These are phyloP conservation scores for Alternaria brassicicola DNA, from an alignment of 2,329 filamentous ascomycete genomes.

Conservation along the genomic window DNA sequence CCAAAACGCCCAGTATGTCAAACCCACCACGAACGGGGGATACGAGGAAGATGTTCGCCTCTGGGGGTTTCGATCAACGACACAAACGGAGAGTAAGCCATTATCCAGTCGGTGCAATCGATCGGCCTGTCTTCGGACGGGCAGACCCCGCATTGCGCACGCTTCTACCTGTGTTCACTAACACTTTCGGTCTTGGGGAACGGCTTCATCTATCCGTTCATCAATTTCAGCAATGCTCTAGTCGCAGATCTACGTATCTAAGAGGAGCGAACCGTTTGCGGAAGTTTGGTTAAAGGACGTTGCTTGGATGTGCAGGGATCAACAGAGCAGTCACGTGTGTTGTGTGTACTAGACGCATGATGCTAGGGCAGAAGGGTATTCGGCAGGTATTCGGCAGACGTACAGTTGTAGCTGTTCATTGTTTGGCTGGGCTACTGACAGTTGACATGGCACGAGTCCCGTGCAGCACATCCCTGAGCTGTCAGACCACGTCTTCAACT, in stretches of 20 bases:
- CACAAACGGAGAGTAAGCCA: background rate
- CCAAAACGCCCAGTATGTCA: background rate
- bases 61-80: background rate
- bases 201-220: background rate
- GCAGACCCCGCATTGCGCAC: background rate
- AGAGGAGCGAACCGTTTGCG: background rate
- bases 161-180: background rate
- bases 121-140: constrained; percentile 2
- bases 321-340: background rate
- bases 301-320: background rate
- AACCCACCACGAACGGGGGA: background rate
- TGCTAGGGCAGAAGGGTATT: background rate
- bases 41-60: background rate
- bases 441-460: background rate
- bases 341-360: background rate
- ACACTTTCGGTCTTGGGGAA: background rate
- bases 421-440: background rate
- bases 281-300: background rate
- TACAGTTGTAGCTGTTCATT: background rate
- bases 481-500: background rate
- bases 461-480: background rate
- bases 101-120: background rate
- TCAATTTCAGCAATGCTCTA: background rate
- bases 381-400: background rate
- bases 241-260: background rate